Conservation (phyloP, 2,329 filamentous ascomycete genomes). For the Beauveria australis region DNA sequence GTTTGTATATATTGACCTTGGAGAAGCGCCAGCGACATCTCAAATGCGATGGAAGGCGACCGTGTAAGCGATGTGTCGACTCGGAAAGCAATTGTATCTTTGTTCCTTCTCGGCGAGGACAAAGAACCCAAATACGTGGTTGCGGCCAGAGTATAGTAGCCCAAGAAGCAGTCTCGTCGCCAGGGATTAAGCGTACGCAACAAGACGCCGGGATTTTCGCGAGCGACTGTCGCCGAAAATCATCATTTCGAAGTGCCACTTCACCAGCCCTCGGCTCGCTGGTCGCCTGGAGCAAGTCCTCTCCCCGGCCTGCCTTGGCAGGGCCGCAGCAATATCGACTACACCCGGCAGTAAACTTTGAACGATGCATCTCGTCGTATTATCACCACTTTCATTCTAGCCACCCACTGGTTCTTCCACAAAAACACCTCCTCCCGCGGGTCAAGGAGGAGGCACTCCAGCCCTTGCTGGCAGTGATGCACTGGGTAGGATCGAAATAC, state of each 20-base stretch:
- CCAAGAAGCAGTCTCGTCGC: not conserved
- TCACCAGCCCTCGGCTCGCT: not conserved
- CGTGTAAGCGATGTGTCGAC: not conserved
- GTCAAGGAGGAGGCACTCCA: not conserved
- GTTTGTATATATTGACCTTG: not conserved
- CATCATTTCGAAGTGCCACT: not conserved
- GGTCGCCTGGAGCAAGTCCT: not conserved
- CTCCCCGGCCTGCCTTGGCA: not conserved
- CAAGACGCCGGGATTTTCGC: not conserved
- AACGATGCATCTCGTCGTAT: constrained; percentile 2
- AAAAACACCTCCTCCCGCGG: not conserved
- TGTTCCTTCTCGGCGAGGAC: constrained; percentile 1
- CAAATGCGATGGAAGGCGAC: not conserved
- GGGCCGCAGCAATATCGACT: not conserved
- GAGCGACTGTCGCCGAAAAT: not conserved
- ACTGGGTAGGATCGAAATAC: constrained; percentile 2
- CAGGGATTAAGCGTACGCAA: not conserved
- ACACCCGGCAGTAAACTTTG: not conserved
- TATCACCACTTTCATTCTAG: constrained; percentile 4
- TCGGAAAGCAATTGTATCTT: constrained; percentile 3
- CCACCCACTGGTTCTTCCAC: constrained; percentile 1
- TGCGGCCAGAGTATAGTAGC: not conserved
- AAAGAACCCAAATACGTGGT: not conserved
- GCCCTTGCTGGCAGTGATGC: constrained; percentile 4
- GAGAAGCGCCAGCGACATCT: constrained; percentile 3